A percentile compares a stretch with the other conserved stretches of the same genome.
phyloP scores from a whole-genome alignment of 1,284 basidiomycete genomes.

The Ustilago sp. region DNA sequence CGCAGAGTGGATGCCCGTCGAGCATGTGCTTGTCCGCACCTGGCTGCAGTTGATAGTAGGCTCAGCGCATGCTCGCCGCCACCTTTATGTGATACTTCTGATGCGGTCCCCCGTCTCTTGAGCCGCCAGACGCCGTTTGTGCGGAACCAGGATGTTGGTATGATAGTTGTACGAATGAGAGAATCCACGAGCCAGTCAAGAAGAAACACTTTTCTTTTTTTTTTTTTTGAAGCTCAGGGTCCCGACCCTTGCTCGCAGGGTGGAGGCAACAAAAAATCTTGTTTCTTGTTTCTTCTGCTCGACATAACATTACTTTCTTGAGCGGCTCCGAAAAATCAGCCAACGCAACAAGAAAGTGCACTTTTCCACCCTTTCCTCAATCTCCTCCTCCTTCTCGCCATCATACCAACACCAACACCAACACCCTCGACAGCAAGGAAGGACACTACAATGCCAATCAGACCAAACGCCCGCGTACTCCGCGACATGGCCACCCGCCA shows the following conservation, averaged over 20 bases:
- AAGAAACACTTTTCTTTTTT: background rate
- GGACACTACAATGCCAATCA: slow-evolving; percentile 47
- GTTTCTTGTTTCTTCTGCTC: background rate
- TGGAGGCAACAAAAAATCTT: slow-evolving; percentile 4
- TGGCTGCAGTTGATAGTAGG: background rate
- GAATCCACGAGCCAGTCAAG: background rate
- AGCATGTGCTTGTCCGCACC: background rate
- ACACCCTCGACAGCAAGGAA: background rate
- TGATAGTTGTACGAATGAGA: background rate
- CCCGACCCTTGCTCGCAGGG: background rate
- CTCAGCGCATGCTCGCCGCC: background rate
- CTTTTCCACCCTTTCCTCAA: background rate
- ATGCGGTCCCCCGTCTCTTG: too few relatives aligned
- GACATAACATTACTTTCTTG: slow-evolving; percentile 1
- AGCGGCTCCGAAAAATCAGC: slow-evolving; percentile 15
- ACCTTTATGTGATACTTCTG: too few relatives aligned
- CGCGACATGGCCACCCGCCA: slow-evolving; percentile 67
- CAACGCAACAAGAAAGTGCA: slow-evolving; percentile 6
- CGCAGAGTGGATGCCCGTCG: background rate
- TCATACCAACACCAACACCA: background rate
- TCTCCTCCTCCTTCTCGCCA: background rate
- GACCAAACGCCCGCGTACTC: slow-evolving; percentile 60
- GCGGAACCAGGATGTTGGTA: background rate
- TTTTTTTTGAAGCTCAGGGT: slow-evolving; percentile 10
- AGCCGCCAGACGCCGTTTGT: background rate